These are phyloP conservation scores for Kazachstania sp. DNA, from an alignment of 1,139 yeast species.

Conservation along the genomic window DNA sequence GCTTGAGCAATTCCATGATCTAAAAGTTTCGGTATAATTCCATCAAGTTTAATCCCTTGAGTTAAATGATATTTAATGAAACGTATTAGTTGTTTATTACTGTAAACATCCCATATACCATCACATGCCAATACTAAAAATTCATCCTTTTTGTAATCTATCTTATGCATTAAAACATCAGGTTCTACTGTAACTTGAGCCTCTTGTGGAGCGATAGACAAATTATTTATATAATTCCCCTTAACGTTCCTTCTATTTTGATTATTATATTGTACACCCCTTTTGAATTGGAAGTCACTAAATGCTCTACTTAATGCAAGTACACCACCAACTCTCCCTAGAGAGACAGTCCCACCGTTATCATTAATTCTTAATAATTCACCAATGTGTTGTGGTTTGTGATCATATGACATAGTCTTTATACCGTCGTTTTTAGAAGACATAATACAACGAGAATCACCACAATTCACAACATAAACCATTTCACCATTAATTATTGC, in stretches of 20 bases:
- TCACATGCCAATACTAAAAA: constrained; percentile 66
- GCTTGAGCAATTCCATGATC: constrained; percentile 69
- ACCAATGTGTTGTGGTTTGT: constrained; percentile 69
- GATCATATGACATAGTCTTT: constrained; percentile 64
- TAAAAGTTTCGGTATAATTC: constrained; percentile 49
- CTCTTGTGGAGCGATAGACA: constrained; percentile 32
- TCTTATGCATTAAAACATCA: constrained; percentile 47
- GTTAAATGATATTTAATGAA: constrained; percentile 51
- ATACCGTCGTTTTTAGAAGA: constrained; percentile 36
- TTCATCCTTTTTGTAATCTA: constrained; percentile 46
- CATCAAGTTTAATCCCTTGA: constrained; percentile 49
- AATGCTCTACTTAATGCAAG: constrained; percentile 68
- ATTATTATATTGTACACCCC: constrained; percentile 34
- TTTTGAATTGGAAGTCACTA: constrained; percentile 63
- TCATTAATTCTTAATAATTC: constrained; percentile 66
- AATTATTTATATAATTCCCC: constrained; percentile 23
- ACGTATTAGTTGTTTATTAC: constrained; percentile 45
- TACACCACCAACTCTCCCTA: constrained; percentile 64
- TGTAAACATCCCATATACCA: constrained; percentile 75
- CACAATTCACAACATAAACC: constrained; percentile 56
- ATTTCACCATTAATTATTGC: constrained; percentile 40
- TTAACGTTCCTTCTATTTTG: constrained; percentile 26
- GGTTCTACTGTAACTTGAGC: constrained; percentile 59
- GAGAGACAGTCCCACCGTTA: constrained; percentile 62
- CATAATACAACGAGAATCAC: constrained; percentile 63